A percentile compares a stretch with the other conserved stretches of the same genome.
Conservation (phyloP, 2,329 filamentous ascomycete genomes). For the Diplodia corticola region DNA sequence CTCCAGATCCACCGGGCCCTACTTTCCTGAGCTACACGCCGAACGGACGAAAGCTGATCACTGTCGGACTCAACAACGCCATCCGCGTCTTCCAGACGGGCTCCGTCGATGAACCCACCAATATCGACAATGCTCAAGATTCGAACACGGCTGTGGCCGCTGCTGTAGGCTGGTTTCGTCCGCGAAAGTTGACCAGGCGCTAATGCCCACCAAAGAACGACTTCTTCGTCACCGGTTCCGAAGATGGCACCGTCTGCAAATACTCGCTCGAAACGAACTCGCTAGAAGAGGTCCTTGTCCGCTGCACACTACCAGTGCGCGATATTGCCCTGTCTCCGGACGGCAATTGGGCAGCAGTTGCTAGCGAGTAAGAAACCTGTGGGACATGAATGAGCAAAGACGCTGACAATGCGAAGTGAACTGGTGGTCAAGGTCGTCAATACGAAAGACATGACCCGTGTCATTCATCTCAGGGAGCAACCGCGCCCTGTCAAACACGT, state of each 20-base stretch:
- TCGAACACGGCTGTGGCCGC: constrained; percentile 79
- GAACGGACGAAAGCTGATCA: constrained; percentile 82
- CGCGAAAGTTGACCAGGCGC: background rate
- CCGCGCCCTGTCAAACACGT: constrained; percentile 87
- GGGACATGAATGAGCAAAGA: background rate
- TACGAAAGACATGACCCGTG: constrained; percentile 71
- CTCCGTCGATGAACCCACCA: constrained; percentile 87
- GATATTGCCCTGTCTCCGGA: constrained; percentile 83
- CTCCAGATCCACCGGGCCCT: constrained; percentile 73
- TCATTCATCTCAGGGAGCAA: constrained; percentile 81
- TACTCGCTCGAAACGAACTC: constrained; percentile 75
- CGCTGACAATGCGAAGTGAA: constrained; percentile 57
- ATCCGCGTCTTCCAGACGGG: constrained; percentile 91
- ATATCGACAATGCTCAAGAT: constrained; percentile 88
- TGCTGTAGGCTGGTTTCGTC: constrained; percentile 48
- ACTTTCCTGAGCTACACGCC: constrained; percentile 90
- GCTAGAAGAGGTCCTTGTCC: constrained; percentile 79
- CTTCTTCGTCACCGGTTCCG: constrained; percentile 85
- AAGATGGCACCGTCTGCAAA: constrained; percentile 93
- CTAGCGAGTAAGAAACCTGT: constrained; percentile 70
- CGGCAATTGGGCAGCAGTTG: constrained; percentile 84
- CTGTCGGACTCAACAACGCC: constrained; percentile 89
- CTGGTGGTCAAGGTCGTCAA: constrained; percentile 87
- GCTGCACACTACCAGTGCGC: constrained; percentile 81
- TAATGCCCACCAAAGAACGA: constrained; percentile 55